A percentile compares a stretch with the other conserved stretches of the same genome.
Evolutionary conservation across 331 rosid genomes (phyloP).

Genomic region (Malus hybrid): DNA sequence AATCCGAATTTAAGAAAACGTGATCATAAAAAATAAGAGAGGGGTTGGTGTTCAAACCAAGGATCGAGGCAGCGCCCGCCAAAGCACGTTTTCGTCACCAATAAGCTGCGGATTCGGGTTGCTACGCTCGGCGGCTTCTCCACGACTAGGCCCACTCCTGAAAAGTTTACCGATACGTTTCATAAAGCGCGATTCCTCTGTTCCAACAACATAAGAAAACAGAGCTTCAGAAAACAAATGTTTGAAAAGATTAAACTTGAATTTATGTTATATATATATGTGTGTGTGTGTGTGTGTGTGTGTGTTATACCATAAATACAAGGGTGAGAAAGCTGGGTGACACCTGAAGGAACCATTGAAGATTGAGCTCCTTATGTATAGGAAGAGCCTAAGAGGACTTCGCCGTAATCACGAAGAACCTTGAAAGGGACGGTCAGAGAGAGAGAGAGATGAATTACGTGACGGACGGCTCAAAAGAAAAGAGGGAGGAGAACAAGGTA

Average conservation of each 20-base stretch:
- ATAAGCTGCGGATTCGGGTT: constrained; percentile 47
- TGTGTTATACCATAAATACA: constrained; percentile 63
- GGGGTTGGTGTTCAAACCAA: constrained; percentile 32
- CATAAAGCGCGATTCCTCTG: constrained; percentile 59
- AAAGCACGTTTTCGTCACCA: constrained; percentile 59
- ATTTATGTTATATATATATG: no score
- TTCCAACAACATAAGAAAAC: not conserved
- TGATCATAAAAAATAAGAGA: not conserved
- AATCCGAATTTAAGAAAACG: not conserved
- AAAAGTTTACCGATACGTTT: constrained; percentile 84
- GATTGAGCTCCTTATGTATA: constrained; percentile 24
- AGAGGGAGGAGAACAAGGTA: constrained; percentile 33
- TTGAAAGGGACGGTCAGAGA: constrained; percentile 25
- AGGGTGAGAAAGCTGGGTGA: constrained; percentile 77
- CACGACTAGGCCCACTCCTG: constrained; percentile 51
- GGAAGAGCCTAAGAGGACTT: not conserved
- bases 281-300: accelerated
- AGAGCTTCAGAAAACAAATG: not conserved
- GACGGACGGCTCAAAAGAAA: constrained; percentile 27
- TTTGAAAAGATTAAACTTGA: not conserved
- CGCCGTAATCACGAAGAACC: constrained; percentile 17
- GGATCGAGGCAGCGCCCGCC: constrained; percentile 65
- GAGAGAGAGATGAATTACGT: constrained; percentile 7
- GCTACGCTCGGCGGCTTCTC: constrained; percentile 22
- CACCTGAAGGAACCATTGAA: constrained; percentile 54